A percentile compares a stretch with the other conserved stretches of the same genome.
Conservation (phyloP, 768 basidiomycete species). For the Suillus brevipes region DNA sequence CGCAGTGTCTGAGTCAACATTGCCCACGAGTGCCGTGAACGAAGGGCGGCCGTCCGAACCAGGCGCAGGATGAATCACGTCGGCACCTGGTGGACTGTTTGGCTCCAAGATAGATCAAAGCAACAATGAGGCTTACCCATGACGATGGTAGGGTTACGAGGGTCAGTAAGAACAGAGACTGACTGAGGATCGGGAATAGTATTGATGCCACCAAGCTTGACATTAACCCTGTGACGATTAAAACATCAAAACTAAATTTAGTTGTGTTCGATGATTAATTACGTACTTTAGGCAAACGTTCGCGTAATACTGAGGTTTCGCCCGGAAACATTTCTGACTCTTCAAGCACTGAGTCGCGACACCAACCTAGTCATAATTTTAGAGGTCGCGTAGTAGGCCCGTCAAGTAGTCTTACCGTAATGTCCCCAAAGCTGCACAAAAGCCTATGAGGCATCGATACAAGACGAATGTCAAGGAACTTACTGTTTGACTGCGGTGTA, state of each 20-base stretch:
- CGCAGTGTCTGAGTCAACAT: conserved; percentile 72
- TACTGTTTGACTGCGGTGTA: conserved; percentile 81
- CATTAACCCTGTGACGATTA: conserved; percentile 59
- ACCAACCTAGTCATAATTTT: conserved; percentile 47
- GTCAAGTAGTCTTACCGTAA: conserved; percentile 40
- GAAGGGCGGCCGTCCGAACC: conserved; percentile 79
- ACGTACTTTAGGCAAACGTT: conserved; percentile 79
- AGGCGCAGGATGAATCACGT: conserved; percentile 82
- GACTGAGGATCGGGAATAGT: conserved; percentile 70
- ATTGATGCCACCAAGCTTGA: conserved; percentile 84
- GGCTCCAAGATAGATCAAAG: background rate
- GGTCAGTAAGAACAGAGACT: conserved; percentile 65
- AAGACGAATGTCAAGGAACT: conserved; percentile 26
- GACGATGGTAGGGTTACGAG: conserved; percentile 73
- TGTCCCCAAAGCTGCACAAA: conserved; percentile 67
- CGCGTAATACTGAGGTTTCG: conserved; percentile 76
- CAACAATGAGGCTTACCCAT: conserved; percentile 52
- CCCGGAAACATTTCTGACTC: conserved; percentile 59
- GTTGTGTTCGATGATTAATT: background rate
- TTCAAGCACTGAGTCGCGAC: conserved; percentile 82
- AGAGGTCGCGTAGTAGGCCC: background rate
- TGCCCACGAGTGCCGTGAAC: conserved; percentile 78
- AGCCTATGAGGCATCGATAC: conserved; percentile 8
- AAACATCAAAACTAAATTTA: background rate
- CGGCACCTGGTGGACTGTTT: conserved; percentile 52